These are phyloP conservation scores for Leccinum variicolor DNA, from an alignment of 768 basidiomycete species.

Conservation along the genomic window DNA sequence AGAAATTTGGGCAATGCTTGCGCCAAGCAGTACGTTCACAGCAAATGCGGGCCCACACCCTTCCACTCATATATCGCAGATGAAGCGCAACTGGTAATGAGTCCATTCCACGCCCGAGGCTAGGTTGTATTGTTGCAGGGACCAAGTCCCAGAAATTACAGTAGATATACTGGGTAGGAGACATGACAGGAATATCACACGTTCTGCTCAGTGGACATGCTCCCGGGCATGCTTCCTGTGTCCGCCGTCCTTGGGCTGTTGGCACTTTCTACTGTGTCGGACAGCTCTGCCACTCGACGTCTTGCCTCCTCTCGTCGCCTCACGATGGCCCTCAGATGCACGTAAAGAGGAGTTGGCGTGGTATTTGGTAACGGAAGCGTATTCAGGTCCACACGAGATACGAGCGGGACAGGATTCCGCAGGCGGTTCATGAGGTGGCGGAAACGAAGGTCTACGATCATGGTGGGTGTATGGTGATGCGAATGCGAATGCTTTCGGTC, in stretches of 20 bases:
- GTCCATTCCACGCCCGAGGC: not conserved
- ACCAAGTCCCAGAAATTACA: conserved; percentile 11
- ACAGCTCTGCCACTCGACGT: conserved; percentile 28
- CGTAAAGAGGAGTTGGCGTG: conserved; percentile 49
- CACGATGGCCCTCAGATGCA: conserved; percentile 48
- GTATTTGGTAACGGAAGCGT: conserved; percentile 61
- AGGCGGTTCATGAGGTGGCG: conserved; percentile 53
- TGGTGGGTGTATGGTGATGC: conserved; percentile 33
- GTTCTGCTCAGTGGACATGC: conserved; percentile 23
- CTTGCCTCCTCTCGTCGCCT: conserved; percentile 45
- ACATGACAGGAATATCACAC: conserved; percentile 16
- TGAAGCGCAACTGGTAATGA: conserved; percentile 54
- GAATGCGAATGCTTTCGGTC: conserved; percentile 17
- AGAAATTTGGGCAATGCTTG: conserved; percentile 79
- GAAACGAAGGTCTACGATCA: conserved; percentile 65
- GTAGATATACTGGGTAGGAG: conserved; percentile 13
- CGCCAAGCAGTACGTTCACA: conserved; percentile 63
- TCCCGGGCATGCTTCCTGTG: conserved; percentile 33
- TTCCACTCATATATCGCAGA: conserved; percentile 30
- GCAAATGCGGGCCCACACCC: not conserved
- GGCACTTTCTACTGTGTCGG: conserved; percentile 18
- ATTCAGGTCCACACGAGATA: conserved; percentile 26
- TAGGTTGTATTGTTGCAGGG: conserved; percentile 6
- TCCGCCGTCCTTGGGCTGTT: conserved; percentile 37
- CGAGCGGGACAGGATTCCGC: conserved; percentile 47